These are phyloP conservation scores for Bauhinia variegata DNA, from an alignment of 306 rosid genomes.

Conservation along the genomic window DNA sequence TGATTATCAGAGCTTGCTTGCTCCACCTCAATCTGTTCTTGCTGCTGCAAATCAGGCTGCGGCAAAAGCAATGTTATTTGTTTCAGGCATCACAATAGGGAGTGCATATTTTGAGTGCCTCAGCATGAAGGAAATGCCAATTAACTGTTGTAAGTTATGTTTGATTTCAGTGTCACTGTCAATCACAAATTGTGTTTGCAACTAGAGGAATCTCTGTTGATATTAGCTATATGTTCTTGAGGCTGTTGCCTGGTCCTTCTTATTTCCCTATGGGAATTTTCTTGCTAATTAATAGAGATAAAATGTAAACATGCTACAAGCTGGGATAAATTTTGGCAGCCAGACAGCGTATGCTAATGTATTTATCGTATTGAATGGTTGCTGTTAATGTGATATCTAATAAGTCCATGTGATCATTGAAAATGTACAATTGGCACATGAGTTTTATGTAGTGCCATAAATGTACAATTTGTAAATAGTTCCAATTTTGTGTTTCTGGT, in stretches of 20 bases:
- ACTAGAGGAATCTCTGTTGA: not conserved
- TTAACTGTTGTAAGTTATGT: conserved; percentile 70
- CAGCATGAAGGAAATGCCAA: conserved; percentile 71
- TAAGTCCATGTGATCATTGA: conserved; percentile 9
- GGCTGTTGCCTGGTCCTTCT: conserved; percentile 7
- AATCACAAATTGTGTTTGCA: conserved; percentile 10
- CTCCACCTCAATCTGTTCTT: conserved; percentile 75
- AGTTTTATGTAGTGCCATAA: conserved; percentile 1
- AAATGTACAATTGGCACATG: conserved; percentile 19
- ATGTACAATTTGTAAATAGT: not conserved
- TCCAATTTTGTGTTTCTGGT: conserved; percentile 21
- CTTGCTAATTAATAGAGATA: conserved; percentile 8
- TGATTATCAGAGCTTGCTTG: conserved; percentile 78
- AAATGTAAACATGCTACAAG: not conserved
- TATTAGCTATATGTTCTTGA: conserved; percentile 12
- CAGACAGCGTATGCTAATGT: not conserved
- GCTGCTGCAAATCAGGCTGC: conserved; percentile 90
- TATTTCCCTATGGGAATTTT: conserved; percentile 11
- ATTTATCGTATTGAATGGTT: not conserved
- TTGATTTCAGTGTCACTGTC: conserved; percentile 20
- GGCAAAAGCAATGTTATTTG: conserved; percentile 81
- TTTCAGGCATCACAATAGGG: conserved; percentile 72
- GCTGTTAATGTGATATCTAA: conserved; percentile 22
- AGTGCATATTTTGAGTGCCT: conserved; percentile 80
- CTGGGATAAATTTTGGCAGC: conserved; percentile 6